Evolutionary conservation across 2,329 filamentous ascomycete species (phyloP).

Genomic region (Colletotrichum gloeosporioides): DNA sequence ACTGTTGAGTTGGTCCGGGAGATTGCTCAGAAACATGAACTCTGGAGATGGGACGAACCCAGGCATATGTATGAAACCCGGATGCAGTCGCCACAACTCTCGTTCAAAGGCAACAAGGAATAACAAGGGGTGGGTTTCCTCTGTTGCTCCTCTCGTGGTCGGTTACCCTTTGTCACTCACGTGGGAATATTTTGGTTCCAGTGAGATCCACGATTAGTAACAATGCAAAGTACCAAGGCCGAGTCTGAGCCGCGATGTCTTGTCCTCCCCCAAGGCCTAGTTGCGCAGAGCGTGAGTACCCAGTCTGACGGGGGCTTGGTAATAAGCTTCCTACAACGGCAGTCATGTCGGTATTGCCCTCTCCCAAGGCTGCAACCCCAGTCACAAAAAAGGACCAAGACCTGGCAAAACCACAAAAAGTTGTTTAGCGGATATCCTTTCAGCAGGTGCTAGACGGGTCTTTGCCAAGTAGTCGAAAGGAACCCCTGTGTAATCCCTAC

Average conservation of each 20-base stretch:
- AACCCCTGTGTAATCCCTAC: background rate
- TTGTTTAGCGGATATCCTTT: background rate
- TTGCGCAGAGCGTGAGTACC: background rate
- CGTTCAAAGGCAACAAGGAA: background rate
- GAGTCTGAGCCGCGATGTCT: background rate
- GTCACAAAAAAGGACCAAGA: background rate
- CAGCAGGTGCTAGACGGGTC: background rate
- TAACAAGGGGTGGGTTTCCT: background rate
- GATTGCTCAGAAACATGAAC: background rate
- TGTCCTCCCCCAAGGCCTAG: background rate
- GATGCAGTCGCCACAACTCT: background rate
- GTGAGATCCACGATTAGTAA: constrained; percentile 1
- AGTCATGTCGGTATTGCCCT: background rate
- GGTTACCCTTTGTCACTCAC: background rate
- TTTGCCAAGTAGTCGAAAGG: background rate
- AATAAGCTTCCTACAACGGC: constrained; percentile 19
- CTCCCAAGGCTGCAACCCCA: background rate
- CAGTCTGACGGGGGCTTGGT: constrained; percentile 5
- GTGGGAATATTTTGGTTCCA: background rate
- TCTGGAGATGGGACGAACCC: constrained; percentile 14
- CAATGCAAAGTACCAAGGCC: background rate
- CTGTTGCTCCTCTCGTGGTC: background rate
- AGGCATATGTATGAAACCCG: constrained; percentile 7
- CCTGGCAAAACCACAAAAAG: background rate
- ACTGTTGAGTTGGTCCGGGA: background rate